phyloP scores from a whole-genome alignment of 352 stramenopile genomes.

The Phytophthora uliginosa region DNA sequence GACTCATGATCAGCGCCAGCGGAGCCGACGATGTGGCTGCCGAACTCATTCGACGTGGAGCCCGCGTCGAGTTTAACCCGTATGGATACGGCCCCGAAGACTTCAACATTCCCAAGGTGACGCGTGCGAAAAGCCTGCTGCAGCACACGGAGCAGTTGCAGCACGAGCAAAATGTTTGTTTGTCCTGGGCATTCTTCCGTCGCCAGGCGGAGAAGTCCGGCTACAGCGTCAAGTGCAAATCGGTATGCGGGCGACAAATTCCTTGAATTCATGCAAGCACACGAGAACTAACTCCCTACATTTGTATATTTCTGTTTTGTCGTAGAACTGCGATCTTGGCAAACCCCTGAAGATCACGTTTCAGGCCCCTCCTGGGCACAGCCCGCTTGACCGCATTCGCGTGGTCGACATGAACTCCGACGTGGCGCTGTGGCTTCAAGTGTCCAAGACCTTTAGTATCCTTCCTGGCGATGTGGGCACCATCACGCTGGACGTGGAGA shows the following conservation, averaged over 20 bases:
- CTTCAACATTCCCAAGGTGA: conserved; percentile 86
- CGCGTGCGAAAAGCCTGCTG: conserved; percentile 82
- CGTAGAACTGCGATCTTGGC: conserved; percentile 81
- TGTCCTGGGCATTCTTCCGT: conserved; percentile 82
- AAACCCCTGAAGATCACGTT: conserved; percentile 87
- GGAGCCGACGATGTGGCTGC: conserved; percentile 77
- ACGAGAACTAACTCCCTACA: conserved; percentile 3
- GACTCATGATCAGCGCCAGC: conserved; percentile 54
- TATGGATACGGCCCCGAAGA: conserved; percentile 90
- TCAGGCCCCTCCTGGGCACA: conserved; percentile 75
- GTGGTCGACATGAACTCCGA: conserved; percentile 90
- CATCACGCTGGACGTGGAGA: conserved; percentile 88
- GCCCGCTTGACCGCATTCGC: conserved; percentile 79
- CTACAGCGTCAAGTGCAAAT: conserved; percentile 81
- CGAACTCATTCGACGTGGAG: conserved; percentile 81
- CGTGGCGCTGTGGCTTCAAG: conserved; percentile 84
- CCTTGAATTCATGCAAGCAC: not conserved
- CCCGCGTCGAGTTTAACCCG: conserved; percentile 81
- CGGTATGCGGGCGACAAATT: conserved; percentile 41
- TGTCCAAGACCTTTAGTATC: conserved; percentile 87
- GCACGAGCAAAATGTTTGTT: conserved; percentile 84
- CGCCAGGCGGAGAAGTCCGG: conserved; percentile 73
- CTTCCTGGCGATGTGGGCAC: conserved; percentile 80
- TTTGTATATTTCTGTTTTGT: conserved; percentile 11
- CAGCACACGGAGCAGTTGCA: conserved; percentile 90